These are phyloP conservation scores for Penicillium simplicissimum DNA, from an alignment of 495 filamentous ascomycete genomes.

Conservation along the genomic window DNA sequence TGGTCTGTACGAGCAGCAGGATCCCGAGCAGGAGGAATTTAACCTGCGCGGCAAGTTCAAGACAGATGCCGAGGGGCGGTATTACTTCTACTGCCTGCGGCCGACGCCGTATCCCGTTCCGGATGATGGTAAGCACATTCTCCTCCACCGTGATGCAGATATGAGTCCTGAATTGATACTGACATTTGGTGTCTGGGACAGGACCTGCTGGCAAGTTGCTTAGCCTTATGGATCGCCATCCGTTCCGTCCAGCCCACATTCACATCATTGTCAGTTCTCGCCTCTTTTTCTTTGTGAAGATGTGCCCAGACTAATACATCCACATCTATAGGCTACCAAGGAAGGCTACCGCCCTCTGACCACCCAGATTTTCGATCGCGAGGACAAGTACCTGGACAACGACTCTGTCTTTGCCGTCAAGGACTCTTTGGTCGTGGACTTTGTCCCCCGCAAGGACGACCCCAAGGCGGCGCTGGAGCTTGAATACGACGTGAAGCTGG, in stretches of 20 bases:
- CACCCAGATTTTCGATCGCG: slow-evolving; percentile 73
- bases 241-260: slow-evolving; percentile 82
- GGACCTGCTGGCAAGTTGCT: slow-evolving; percentile 50
- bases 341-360: slow-evolving; percentile 59
- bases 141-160: background rate
- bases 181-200: slow-evolving; percentile 3
- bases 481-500: slow-evolving; percentile 50
- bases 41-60: slow-evolving; percentile 73
- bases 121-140: slow-evolving; percentile 53
- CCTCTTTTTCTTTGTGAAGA: background rate
- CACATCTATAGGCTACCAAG: slow-evolving; percentile 40
- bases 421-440: slow-evolving; percentile 69
- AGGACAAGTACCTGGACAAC: slow-evolving; percentile 60
- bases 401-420: slow-evolving; percentile 80
- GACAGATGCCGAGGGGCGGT: slow-evolving; percentile 64
- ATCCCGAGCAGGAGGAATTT: slow-evolving; percentile 66
- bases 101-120: slow-evolving; percentile 75
- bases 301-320: slow-evolving; percentile 12
- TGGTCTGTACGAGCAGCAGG: slow-evolving; percentile 80
- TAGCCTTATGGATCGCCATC: slow-evolving; percentile 65
- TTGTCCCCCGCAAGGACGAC: slow-evolving; percentile 59
- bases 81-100: slow-evolving; percentile 65
- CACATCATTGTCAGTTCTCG: slow-evolving; percentile 67
- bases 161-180: background rate
- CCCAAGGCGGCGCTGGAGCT: slow-evolving; percentile 68